Base-by-base conservation (phyloP, 169 alveolate species). In the Eimeria acervulina region DNA sequence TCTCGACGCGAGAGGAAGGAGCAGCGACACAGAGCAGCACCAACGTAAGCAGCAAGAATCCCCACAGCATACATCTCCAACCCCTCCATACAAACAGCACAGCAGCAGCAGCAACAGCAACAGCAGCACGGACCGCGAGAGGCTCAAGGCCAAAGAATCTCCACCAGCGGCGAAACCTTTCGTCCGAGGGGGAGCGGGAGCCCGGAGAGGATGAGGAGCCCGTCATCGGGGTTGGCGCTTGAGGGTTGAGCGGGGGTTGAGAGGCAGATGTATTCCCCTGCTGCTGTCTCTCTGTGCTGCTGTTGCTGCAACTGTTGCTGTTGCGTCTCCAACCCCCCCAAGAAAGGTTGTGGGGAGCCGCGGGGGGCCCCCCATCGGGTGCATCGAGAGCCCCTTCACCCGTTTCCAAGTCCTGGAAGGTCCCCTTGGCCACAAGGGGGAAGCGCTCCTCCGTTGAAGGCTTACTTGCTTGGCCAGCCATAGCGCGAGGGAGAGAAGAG, bases 301-400 rank as follows among this genome's bases (percentile, higher is more conserved):
- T 80, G 88, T n/a, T 19, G 38, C 70, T 80, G 90, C 90, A 12
- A 47, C 28, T 44, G 90, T 44, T 44, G 47, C 68, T 80, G 47
- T 44, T 44, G 70, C n/a, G 47, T 28, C 90, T 80, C 90, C 90
- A 80, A 0, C 40, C 40, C 68, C 66, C 90, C 90, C 90, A 80
- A 1, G 85, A 13, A 33, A 74, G 31, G 33, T 59, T 59, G 28
- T 31, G 51, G 55, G 85, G 85, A 13, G 36, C n/a, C 8, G 51
- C 42, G 47, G 70, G 36, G 68, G 70, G 44, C 40, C 40, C 44
- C 40, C 42, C 90, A 26, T 36, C 42, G 3, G 70, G 28, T 21
- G 44, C 70, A 80, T n/a, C 13, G 70, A 40, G 8, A 70, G 26
- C 36, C 26, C 90, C 70, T 31, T 44, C 42, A 26, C 70, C 90